These are phyloP conservation scores for Suhomyces ambrosiae DNA, from an alignment of 1,139 yeast species.

Conservation along the genomic window DNA sequence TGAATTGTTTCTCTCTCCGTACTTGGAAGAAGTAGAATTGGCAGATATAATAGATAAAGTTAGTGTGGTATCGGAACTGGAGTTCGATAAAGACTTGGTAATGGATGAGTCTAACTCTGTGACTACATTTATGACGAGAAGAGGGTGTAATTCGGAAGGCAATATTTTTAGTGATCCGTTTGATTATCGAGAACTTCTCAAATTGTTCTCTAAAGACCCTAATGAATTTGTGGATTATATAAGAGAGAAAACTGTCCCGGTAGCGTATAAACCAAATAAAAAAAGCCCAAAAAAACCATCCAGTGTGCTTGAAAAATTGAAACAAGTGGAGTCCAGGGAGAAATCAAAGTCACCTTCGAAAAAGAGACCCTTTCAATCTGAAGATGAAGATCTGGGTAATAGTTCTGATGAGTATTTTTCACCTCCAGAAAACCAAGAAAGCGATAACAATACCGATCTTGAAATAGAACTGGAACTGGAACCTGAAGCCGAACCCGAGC, in stretches of 20 bases:
- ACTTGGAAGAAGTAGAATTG: conserved; percentile 34
- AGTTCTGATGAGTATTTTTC: conserved; percentile 7
- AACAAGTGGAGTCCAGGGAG: conserved; percentile 4
- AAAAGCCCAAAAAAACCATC: conserved; percentile 6
- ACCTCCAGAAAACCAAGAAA: conserved; percentile 12
- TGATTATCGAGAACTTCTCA: conserved; percentile 36
- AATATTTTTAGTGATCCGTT: conserved; percentile 33
- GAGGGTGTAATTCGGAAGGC: conserved; percentile 40
- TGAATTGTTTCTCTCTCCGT: conserved; percentile 49
- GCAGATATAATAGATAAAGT: conserved; percentile 34
- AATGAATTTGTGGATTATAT: conserved; percentile 28
- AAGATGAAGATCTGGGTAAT: conserved; percentile 2
- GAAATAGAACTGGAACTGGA: conserved; percentile 13
- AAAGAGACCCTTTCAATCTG: conserved; percentile 3
- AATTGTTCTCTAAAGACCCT: conserved; percentile 24
- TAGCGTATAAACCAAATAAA: conserved; percentile 20
- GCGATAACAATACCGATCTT: conserved; percentile 9
- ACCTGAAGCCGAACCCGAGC: conserved; percentile 10
- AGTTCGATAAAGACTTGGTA: conserved; percentile 24
- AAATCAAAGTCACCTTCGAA: neutral
- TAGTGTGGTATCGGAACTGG: conserved; percentile 33
- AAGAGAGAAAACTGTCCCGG: conserved; percentile 26
- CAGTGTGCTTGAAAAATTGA: conserved; percentile 13
- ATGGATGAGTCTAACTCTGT: conserved; percentile 34
- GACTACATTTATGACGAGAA: conserved; percentile 37